Conservation (phyloP, 108 stramenopile genomes). For the Nitzschia sp. region DNA sequence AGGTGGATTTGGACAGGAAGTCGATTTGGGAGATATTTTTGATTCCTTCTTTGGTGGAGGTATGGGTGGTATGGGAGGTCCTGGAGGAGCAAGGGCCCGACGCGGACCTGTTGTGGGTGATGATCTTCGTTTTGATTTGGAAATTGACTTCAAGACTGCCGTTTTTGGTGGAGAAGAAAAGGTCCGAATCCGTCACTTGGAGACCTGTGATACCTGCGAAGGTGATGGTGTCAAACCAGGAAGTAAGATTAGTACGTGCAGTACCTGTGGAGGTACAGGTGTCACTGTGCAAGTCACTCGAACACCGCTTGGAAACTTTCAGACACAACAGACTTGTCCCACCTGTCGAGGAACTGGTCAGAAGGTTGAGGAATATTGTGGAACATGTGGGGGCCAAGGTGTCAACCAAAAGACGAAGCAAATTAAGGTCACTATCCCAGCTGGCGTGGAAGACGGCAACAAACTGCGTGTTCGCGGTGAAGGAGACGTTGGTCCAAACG, state of each 20-base stretch:
- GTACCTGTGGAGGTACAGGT: conserved; percentile 84
- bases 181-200: conserved; percentile 92
- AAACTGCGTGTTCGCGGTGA: conserved; percentile 94
- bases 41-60: conserved; percentile 94
- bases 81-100: conserved; percentile 58
- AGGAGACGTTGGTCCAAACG: conserved; percentile 95
- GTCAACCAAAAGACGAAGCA: conserved; percentile 90
- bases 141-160: conserved; percentile 94
- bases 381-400: conserved; percentile 93
- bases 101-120: conserved; percentile 84
- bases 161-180: conserved; percentile 96
- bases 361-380: conserved; percentile 93
- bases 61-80: conserved; percentile 50
- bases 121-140: conserved; percentile 91
- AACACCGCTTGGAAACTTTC: conserved; percentile 95
- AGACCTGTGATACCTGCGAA: conserved; percentile 86
- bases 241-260: conserved; percentile 73
- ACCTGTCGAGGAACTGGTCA: conserved; percentile 92
- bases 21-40: conserved; percentile 96
- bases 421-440: conserved; percentile 94
- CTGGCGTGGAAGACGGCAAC: conserved; percentile 96
- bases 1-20: conserved; percentile 86
- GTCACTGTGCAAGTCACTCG: conserved; percentile 93
- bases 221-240: conserved; percentile 93
- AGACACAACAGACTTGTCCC: conserved; percentile 94